A percentile compares a stretch with the other conserved stretches of the same genome.
Conservation (phyloP, 768 basidiomycete genomes). For the Kwoniella heveanensis region DNA sequence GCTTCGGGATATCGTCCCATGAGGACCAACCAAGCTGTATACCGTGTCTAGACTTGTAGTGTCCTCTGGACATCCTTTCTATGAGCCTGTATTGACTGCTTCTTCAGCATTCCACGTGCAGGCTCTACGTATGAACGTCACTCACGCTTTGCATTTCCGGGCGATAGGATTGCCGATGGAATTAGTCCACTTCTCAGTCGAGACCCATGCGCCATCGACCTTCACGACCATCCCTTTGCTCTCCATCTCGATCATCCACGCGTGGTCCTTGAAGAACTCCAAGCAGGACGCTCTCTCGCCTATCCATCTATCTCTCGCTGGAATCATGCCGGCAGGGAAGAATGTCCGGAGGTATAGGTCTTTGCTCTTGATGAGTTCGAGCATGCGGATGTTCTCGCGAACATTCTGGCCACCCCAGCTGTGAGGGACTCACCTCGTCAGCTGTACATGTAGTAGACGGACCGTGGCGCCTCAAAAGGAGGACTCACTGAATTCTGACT, state of each 20-base stretch:
- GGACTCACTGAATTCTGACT: not conserved
- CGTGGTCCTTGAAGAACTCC: not conserved
- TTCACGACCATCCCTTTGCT: not conserved
- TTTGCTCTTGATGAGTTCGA: not conserved
- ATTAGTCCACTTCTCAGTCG: not conserved
- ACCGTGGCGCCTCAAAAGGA: no score
- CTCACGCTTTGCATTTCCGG: not conserved
- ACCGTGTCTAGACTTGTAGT: not conserved
- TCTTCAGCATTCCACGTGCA: no score
- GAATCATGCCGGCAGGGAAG: not conserved
- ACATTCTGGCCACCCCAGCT: constrained; percentile 1
- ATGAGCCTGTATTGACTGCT: not conserved
- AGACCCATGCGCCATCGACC: not conserved
- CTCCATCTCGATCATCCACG: not conserved
- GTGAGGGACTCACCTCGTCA: no score
- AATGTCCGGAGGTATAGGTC: not conserved
- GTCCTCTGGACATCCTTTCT: not conserved
- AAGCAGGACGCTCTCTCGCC: not conserved
- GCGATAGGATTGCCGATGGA: not conserved
- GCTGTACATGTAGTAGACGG: no score
- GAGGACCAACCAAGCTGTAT: not conserved
- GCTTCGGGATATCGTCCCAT: not conserved
- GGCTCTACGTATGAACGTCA: no score
- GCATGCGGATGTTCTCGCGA: not conserved
- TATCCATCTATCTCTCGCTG: not conserved